Conservation (phyloP, 495 filamentous ascomycete species). For the Tuber brumale region DNA sequence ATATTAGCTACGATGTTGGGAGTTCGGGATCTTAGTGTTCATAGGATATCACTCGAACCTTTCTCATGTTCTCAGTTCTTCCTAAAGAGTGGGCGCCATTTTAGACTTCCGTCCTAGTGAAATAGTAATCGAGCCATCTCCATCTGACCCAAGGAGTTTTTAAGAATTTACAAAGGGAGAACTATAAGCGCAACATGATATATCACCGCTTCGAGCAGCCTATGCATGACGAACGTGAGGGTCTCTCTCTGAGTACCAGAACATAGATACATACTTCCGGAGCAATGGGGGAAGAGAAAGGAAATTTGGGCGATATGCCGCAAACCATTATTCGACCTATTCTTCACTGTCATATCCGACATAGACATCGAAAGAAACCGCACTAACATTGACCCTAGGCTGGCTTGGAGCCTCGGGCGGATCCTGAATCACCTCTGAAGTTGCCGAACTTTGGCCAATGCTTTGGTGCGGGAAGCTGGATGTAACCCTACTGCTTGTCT, state of each 20-base stretch:
- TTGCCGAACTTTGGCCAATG: not conserved
- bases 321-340: not conserved
- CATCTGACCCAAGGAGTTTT: not conserved
- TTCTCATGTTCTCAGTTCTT: not conserved
- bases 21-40: not conserved
- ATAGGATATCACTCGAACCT: not conserved
- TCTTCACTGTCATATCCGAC: not conserved
- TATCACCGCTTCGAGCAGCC: not conserved
- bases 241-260: not conserved
- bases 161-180: not conserved
- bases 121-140: not conserved
- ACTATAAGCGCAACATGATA: not conserved
- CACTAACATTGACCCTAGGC: not conserved
- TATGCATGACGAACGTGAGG: not conserved
- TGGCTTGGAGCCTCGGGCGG: not conserved
- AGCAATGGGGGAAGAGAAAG: not conserved
- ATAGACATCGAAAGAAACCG: not conserved
- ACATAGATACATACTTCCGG: not conserved
- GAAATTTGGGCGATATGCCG: not conserved
- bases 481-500: not conserved
- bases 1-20: not conserved
- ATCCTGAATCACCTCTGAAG: not conserved
- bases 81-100: not conserved
- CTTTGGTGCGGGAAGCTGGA: not conserved
- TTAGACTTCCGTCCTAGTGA: not conserved